A percentile compares a stretch with the other conserved stretches of the same genome.
Evolutionary conservation across 345 rosid genomes (phyloP).

Genomic region (Gossypium raimondii): DNA sequence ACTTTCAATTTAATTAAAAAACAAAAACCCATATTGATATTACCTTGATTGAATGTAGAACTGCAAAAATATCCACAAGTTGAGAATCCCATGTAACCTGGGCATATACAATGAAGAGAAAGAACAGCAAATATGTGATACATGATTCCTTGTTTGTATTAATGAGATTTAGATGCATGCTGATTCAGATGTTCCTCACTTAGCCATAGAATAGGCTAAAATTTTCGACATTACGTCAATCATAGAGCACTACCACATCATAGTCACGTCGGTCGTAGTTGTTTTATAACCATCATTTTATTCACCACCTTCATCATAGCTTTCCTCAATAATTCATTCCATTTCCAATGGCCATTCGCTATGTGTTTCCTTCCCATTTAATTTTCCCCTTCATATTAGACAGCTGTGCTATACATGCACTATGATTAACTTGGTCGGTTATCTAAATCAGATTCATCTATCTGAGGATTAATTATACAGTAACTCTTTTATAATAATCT

Average conservation of each 20-base stretch:
- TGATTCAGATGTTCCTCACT: conserved; percentile 9
- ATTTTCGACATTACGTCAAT: conserved; percentile 1
- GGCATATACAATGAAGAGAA: background rate
- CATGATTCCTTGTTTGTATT: background rate
- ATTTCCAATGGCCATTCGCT: background rate
- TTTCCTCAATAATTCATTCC: conserved; percentile 17
- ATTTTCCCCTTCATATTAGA: background rate
- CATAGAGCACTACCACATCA: conserved; percentile 10
- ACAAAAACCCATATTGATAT: no score
- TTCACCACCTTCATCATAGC: conserved; percentile 24
- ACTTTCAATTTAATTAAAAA: background rate
- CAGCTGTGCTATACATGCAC: no score
- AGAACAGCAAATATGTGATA: background rate
- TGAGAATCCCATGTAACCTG: no score
- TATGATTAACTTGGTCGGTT: no score
- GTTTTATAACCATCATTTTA: conserved; percentile 28
- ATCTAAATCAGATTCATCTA: no score
- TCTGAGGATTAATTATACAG: no score
- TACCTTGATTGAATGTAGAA: background rate
- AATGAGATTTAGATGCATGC: conserved; percentile 18
- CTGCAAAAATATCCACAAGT: background rate
- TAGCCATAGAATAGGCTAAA: background rate
- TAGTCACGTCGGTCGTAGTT: conserved; percentile 17
- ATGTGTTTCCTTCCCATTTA: background rate
- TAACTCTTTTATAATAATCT: no score